Evolutionary conservation across 495 filamentous ascomycete species (phyloP).

Genomic region (Neurospora sp.): DNA sequence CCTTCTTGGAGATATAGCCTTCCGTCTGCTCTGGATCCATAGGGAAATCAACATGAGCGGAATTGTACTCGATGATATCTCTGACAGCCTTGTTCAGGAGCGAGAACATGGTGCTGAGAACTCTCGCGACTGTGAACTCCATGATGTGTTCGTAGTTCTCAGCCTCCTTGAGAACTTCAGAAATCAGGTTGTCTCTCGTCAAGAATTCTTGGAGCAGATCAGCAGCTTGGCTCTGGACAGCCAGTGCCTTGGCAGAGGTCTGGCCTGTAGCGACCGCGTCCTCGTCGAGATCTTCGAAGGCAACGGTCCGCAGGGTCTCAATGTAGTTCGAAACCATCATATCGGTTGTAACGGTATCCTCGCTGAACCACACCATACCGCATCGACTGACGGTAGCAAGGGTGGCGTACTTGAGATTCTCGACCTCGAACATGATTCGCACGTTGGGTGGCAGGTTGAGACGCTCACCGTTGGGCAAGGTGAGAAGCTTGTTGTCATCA

Average conservation of each 20-base stretch:
- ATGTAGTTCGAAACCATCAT: constrained; percentile 95
- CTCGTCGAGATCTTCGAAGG: constrained; percentile 91
- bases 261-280: constrained; percentile 76
- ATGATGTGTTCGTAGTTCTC: constrained; percentile 86
- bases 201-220: constrained; percentile 66
- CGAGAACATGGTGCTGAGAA: constrained; percentile 87
- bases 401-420: constrained; percentile 96
- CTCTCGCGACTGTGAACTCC: constrained; percentile 87
- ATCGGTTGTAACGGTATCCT: constrained; percentile 81
- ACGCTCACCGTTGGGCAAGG: constrained; percentile 93
- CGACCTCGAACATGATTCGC: constrained; percentile 98
- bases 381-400: constrained; percentile 96
- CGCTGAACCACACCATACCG: constrained; percentile 99
- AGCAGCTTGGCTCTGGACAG: constrained; percentile 65
- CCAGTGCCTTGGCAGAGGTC: constrained; percentile 62
- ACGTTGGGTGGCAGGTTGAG: constrained; percentile 89
- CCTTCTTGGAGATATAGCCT: constrained; percentile 81
- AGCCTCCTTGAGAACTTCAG: constrained; percentile 64
- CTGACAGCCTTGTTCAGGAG: constrained; percentile 87
- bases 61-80: constrained; percentile 88
- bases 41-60: constrained; percentile 87
- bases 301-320: constrained; percentile 63
- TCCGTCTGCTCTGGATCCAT: constrained; percentile 83
- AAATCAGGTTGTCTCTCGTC: constrained; percentile 65
- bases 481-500: constrained; percentile 96